These are phyloP conservation scores for Claviceps pusilla DNA, from an alignment of 2,329 filamentous ascomycete genomes.

Conservation along the genomic window DNA sequence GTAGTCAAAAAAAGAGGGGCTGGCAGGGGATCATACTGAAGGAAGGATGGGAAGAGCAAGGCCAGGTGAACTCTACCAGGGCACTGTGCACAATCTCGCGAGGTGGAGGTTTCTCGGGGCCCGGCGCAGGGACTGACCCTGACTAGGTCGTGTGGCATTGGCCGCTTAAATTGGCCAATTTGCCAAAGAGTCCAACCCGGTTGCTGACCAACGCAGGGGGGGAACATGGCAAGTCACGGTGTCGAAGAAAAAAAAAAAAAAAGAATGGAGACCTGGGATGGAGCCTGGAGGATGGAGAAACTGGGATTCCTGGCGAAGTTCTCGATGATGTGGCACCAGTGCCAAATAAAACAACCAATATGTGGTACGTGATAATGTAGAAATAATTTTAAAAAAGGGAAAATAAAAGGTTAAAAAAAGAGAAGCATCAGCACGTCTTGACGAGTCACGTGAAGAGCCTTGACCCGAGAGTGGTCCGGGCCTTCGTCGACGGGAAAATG, in stretches of 20 bases:
- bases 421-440: not conserved
- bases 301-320: not conserved
- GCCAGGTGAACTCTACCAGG: not conserved
- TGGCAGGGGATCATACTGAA: not conserved
- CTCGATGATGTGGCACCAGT: not conserved
- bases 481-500: too few relatives aligned
- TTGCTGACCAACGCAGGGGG: not conserved
- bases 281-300: not conserved
- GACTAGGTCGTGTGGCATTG: not conserved
- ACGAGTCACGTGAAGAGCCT: too few relatives aligned
- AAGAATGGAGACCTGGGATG: not conserved
- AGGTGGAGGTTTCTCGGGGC: conserved; percentile 5
- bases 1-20: not conserved
- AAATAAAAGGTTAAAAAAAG: not conserved
- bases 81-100: conserved; percentile 6
- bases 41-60: not conserved
- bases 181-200: conserved; percentile 1
- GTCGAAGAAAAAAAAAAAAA: not conserved
- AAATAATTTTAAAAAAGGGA: not conserved
- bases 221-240: not conserved
- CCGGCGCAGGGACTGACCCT: conserved; percentile 6
- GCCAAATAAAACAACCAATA: not conserved
- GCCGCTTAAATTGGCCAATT: conserved; percentile 12
- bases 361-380: too few relatives aligned
- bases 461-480: too few relatives aligned